Conservation (phyloP, 805 yeast genomes). For the Saccharomycopsis lassenensis region DNA sequence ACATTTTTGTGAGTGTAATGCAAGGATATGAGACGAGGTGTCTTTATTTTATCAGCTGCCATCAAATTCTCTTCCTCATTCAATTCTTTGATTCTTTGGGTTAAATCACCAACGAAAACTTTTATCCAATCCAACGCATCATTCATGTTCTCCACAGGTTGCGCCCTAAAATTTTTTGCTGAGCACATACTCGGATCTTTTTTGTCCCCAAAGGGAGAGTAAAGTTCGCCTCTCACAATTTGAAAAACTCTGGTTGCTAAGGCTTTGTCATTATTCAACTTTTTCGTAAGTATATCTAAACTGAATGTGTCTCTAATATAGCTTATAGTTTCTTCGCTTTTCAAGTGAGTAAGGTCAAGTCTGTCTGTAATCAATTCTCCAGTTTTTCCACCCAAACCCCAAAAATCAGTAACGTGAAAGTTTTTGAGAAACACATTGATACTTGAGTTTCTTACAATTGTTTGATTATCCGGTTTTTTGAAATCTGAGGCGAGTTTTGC, state of each 20-base stretch:
- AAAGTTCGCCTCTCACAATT: conserved; percentile 52
- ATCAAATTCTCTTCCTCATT: conserved; percentile 47
- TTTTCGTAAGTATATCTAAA: conserved; percentile 26
- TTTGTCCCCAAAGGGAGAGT: conserved; percentile 44
- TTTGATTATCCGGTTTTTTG: conserved; percentile 79
- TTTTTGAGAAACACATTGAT: conserved; percentile 43
- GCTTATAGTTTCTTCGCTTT: conserved; percentile 34
- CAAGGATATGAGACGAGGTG: no score
- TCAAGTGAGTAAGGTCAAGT: conserved; percentile 36
- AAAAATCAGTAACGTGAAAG: conserved; percentile 61
- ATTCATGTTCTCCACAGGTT: conserved; percentile 36
- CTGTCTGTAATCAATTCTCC: conserved; percentile 50
- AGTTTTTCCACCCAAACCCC: conserved; percentile 85
- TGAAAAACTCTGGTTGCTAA: conserved; percentile 47
- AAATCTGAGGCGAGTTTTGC: conserved; percentile 84
- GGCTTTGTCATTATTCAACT: conserved; percentile 31
- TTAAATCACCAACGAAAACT: conserved; percentile 73
- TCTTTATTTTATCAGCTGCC: not conserved
- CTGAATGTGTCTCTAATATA: conserved; percentile 41
- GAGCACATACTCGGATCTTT: conserved; percentile 82
- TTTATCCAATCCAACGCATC: conserved; percentile 72
- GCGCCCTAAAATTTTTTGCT: conserved; percentile 62
- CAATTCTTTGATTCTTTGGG: conserved; percentile 58
- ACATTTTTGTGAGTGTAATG: not conserved
- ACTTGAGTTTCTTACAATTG: conserved; percentile 46